Evolutionary conservation across 2,329 filamentous ascomycete species (phyloP).

Genomic region (Cordyceps farinosa): DNA sequence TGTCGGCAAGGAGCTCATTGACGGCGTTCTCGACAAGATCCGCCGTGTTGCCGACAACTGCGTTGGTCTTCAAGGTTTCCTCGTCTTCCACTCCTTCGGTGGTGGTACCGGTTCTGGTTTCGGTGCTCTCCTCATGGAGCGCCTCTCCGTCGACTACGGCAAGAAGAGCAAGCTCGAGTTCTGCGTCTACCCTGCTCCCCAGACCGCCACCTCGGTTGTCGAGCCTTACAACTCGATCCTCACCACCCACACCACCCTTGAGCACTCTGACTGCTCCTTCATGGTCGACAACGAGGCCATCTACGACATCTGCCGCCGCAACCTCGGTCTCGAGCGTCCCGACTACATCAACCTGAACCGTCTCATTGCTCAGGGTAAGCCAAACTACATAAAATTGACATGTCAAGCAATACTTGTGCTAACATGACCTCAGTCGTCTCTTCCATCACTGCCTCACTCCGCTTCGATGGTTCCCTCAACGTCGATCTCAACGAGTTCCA

Average conservation of each 20-base stretch:
- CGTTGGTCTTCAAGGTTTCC: slow-evolving; percentile 95
- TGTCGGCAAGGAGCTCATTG: slow-evolving; percentile 98
- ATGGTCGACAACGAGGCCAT: slow-evolving; percentile 99
- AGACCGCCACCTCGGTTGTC: slow-evolving; percentile 94
- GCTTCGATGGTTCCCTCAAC: slow-evolving; percentile 97
- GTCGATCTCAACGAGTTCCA: slow-evolving; percentile 99
- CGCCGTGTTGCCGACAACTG: slow-evolving; percentile 97
- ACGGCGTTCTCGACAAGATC: slow-evolving; percentile 96
- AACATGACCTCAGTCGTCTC: slow-evolving; percentile 69
- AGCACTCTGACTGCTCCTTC: slow-evolving; percentile 99
- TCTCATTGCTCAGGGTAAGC: slow-evolving; percentile 86
- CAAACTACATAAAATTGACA: background rate
- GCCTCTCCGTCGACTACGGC: slow-evolving; percentile 96
- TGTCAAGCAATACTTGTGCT: slow-evolving; percentile 20
- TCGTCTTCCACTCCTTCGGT: slow-evolving; percentile 99
- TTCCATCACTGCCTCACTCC: slow-evolving; percentile 96
- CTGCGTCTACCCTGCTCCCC: slow-evolving; percentile 96
- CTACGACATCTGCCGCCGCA: slow-evolving; percentile 98
- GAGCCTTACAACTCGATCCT: slow-evolving; percentile 99
- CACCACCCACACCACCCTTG: slow-evolving; percentile 96
- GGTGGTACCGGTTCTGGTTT: slow-evolving; percentile 98
- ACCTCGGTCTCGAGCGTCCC: slow-evolving; percentile 93
- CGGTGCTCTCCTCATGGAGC: slow-evolving; percentile 97
- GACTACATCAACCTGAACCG: slow-evolving; percentile 99
- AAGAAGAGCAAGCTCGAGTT: slow-evolving; percentile 99